Conservation (phyloP, 2,329 filamentous ascomycete species). For the Fusarium brevicatenulatum region DNA sequence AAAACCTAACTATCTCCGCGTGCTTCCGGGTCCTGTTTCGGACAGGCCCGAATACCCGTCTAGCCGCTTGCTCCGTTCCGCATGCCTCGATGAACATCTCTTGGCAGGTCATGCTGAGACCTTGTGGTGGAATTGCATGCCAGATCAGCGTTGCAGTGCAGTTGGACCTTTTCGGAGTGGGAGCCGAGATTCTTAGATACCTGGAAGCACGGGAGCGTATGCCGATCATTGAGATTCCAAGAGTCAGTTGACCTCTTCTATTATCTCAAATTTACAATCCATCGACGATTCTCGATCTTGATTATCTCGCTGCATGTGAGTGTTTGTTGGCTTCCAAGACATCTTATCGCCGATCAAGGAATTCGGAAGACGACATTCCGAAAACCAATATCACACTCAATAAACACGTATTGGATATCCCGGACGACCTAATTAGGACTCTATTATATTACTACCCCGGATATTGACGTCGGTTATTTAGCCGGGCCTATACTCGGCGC, state of each 20-base stretch:
- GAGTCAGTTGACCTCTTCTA: background rate
- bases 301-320: background rate
- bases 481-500: background rate
- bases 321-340: background rate
- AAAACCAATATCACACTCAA: background rate
- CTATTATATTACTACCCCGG: background rate
- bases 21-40: background rate
- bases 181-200: background rate
- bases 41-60: background rate
- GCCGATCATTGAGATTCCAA: background rate
- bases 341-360: conserved; percentile 9
- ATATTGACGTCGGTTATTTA: background rate
- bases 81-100: background rate
- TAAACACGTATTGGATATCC: background rate
- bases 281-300: background rate
- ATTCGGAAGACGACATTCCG: conserved; percentile 21
- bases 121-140: background rate
- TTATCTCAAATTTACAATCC: background rate
- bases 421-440: background rate
- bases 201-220: conserved; percentile 1
- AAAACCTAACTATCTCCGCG: background rate
- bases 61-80: background rate
- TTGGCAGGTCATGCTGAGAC: background rate
- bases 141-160: conserved; percentile 9
- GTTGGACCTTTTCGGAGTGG: background rate